Evolutionary conservation across 2,329 filamentous ascomycete species (phyloP).

Genomic region (Anthostomella pinea): DNA sequence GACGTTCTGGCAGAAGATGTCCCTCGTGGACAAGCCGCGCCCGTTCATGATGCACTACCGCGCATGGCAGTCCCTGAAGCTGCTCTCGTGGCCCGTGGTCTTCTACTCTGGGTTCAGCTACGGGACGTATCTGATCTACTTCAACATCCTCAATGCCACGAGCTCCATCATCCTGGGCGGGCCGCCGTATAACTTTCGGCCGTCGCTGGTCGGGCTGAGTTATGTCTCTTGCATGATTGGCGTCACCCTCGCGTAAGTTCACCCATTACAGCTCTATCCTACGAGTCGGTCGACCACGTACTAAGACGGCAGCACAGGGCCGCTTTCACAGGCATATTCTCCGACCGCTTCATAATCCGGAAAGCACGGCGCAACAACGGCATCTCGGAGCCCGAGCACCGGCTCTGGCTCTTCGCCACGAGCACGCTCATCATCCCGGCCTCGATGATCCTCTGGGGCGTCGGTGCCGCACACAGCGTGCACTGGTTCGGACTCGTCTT

Average conservation of each 20-base stretch:
- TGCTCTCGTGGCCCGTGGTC: slow-evolving; percentile 40
- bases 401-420: slow-evolving; percentile 38
- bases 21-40: slow-evolving; percentile 38
- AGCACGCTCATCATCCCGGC: slow-evolving; percentile 27
- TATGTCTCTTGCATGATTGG: slow-evolving; percentile 38
- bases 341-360: slow-evolving; percentile 38
- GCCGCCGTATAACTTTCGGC: slow-evolving; percentile 37
- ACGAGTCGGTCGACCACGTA: too few species aligned
- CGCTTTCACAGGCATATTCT: slow-evolving; percentile 33
- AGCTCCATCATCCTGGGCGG: slow-evolving; percentile 39
- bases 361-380: slow-evolving; percentile 40
- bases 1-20: slow-evolving; percentile 41
- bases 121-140: slow-evolving; percentile 41
- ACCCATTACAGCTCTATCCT: background rate
- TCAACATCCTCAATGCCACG: slow-evolving; percentile 44
- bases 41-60: slow-evolving; percentile 39
- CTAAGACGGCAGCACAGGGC: too few species aligned
- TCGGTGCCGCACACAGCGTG: slow-evolving; percentile 34
- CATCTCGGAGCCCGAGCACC: slow-evolving; percentile 40
- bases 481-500: slow-evolving; percentile 43
- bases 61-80: slow-evolving; percentile 35
- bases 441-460: slow-evolving; percentile 30
- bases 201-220: slow-evolving; percentile 38
- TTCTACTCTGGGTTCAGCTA: slow-evolving; percentile 43
- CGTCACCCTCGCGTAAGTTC: slow-evolving; percentile 27